phyloP scores from a whole-genome alignment of 148 eudicot species.

The Rhododendron ovatum region DNA sequence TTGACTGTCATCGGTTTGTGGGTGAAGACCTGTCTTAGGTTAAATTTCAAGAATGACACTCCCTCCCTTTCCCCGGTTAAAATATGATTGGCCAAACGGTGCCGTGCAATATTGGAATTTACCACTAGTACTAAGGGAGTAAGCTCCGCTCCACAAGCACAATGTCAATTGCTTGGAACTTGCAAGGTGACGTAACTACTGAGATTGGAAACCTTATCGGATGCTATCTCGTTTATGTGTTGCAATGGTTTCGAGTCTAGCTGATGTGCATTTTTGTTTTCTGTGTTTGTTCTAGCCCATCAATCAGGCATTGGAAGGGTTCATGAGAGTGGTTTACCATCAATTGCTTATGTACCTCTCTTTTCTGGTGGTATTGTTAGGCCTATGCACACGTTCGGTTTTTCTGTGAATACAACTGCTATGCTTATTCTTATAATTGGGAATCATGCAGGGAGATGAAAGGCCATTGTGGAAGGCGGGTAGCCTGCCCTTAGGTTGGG shows the following conservation, averaged over 20 bases:
- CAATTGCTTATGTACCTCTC: neutral
- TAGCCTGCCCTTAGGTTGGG: constrained; percentile 88
- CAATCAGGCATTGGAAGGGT: neutral
- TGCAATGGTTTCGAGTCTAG: neutral
- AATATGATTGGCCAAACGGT: neutral
- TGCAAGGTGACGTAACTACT: neutral
- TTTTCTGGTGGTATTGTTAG: neutral
- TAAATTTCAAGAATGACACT: neutral
- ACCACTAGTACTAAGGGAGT: neutral
- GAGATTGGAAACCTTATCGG: neutral
- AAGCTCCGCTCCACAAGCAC: neutral
- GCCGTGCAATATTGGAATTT: neutral
- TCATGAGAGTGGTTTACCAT: neutral
- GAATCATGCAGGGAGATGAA: constrained; percentile 52
- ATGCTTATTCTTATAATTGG: neutral
- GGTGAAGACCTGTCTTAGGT: neutral
- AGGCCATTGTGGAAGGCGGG: constrained; percentile 70
- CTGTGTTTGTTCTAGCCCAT: neutral
- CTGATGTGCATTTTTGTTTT: neutral
- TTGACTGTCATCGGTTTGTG: neutral
- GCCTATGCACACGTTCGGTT: neutral
- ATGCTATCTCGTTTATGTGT: neutral
- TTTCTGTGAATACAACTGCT: neutral
- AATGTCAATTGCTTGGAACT: neutral
- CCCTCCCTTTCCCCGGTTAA: neutral